Evolutionary conservation across 2,329 filamentous ascomycete genomes (phyloP), one percentile per base, ranked within the genome.

Genomic region (Parastagonospora nodorum): DNA sequence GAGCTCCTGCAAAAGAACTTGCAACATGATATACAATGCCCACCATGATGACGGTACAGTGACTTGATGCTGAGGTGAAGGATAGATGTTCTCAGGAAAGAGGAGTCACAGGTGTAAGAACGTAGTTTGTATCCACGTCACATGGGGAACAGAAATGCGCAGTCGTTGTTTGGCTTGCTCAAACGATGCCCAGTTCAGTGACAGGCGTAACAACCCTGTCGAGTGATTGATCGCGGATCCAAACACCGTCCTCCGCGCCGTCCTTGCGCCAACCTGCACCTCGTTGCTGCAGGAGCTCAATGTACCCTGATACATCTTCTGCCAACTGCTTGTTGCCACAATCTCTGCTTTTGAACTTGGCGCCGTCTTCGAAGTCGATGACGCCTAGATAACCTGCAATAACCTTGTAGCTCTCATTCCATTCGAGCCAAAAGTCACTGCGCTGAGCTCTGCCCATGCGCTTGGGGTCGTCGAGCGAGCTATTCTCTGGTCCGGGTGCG

Each of bases 361-460:
- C 43, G 4, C 62, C 65, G 19, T 66, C 60, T 2, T 39, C 37
- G 24, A 67, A 63, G 8, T 64, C 60, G 27, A 60, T 63, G 0
- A 52, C 50, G 1, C 57, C 63, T 1, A 72, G 44, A 11, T 66
- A 66, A 11, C 50, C 53, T 2, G 58, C 55, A 35, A 72, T 52
- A 4, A 43, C 53, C n/a, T 58, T 65, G 42, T 73, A 73, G 19
- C 60, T 63, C 43, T 66, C 62, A 1, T 62, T 66, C 68, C 68
- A 72, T 45, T 74, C 72, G 2, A 65, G 51, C 72, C 72, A 75
- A 39, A 77, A 71, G 48, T 79, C 76, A 12, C 58, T 61, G 1
- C 75, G 61, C 45, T 79, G 73, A 0, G 76, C 77, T 50, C 73
- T 73, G 2, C 76, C 74, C 27, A 78, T 64, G 16, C 72, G 60